A percentile compares a stretch with the other conserved stretches of the same genome.
These are phyloP conservation scores for Sporisorium exsertum DNA, from an alignment of 1,284 basidiomycete genomes.

Conservation along the genomic window DNA sequence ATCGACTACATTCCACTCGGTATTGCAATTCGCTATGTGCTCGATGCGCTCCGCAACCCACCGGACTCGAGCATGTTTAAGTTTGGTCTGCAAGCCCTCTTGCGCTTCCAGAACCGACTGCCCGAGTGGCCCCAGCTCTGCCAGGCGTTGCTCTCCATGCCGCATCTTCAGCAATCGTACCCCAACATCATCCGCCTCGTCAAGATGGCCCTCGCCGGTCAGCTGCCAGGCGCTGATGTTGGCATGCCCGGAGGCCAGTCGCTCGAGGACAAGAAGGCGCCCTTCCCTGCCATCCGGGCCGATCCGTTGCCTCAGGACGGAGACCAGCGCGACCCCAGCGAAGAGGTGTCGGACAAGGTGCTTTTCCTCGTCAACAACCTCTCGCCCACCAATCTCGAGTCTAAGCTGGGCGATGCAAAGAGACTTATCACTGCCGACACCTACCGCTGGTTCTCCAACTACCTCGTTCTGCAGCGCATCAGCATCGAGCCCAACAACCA, in stretches of 20 bases:
- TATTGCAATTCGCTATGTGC: conserved; percentile 95
- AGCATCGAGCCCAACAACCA: conserved; percentile 98
- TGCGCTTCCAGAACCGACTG: conserved; percentile 86
- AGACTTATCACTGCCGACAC: conserved; percentile 58
- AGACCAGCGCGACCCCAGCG: conserved; percentile 75
- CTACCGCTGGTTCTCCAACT: conserved; percentile 91
- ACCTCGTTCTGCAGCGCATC: conserved; percentile 94
- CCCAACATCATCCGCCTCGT: conserved; percentile 77
- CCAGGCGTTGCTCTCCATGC: conserved; percentile 86
- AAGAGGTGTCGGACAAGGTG: conserved; percentile 91
- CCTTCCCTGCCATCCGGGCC: conserved; percentile 70
- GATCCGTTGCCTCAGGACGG: conserved; percentile 69
- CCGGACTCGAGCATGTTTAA: conserved; percentile 93
- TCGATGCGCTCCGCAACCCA: conserved; percentile 82
- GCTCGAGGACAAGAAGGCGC: conserved; percentile 66
- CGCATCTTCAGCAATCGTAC: conserved; percentile 85
- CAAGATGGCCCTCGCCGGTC: conserved; percentile 54
- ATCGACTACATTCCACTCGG: conserved; percentile 95
- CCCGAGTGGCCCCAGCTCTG: conserved; percentile 94
- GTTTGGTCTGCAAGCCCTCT: conserved; percentile 92
- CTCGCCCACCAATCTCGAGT: conserved; percentile 90
- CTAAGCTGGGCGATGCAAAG: conserved; percentile 71
- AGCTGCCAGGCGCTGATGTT: conserved; percentile 32
- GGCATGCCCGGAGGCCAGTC: conserved; percentile 37
- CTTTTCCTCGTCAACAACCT: conserved; percentile 99